Base-by-base conservation (phyloP, 768 basidiomycete species). In the Lactarius quietus region DNA sequence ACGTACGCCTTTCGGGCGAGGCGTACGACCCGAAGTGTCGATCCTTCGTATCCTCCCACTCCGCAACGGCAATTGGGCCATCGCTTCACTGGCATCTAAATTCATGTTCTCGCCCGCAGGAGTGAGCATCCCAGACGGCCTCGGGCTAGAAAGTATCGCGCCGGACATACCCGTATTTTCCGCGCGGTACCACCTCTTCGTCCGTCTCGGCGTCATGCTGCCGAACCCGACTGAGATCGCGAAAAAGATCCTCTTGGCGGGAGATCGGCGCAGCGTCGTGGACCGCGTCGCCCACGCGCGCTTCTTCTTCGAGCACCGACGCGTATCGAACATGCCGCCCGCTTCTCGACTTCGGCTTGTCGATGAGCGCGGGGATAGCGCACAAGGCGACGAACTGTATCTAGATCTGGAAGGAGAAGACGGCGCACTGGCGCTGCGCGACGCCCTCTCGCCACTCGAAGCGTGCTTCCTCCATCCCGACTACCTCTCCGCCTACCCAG, bases 221-320 rank as follows among this genome's bases (percentile, higher is more conserved):
- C 55, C 65, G 8, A 48, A 61, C 29, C 67, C 65, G 5, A 60
- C 48, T 18, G 1, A 23, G 12, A 67, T 68, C 28, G 67, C 67
- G 12, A 45, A 5, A 2, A 68, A 55, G 43, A 68, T 68, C n/a
- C 58, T 68, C 6, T n/a, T 23, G 1, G 51, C 41, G 8, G 12
- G 28, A 20, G 61, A 48, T 20, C 67, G 61, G 7, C 60, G 57
- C 6, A 45, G 7, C 31, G 43, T 68, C n/a, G 23, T 43, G 6
- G 35, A 48, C 9, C 61, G 60, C 8, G 14, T 68, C 26, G 9
- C 31, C 20, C 61, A 68, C 20, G 67, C 67, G 3, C 48, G 65
- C 29, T 68, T 68, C 60, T 68, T 68, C 61, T 68, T 68, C 29
- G 67, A 67, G n/a, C 33, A 68, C 33, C 65, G 67, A 31, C 14